Percentiles rank a stretch among this genome's conserved stretches.
These are phyloP conservation scores for Talaromyces verruculosus DNA, from an alignment of 2,329 filamentous ascomycete genomes.

Conservation along the genomic window DNA sequence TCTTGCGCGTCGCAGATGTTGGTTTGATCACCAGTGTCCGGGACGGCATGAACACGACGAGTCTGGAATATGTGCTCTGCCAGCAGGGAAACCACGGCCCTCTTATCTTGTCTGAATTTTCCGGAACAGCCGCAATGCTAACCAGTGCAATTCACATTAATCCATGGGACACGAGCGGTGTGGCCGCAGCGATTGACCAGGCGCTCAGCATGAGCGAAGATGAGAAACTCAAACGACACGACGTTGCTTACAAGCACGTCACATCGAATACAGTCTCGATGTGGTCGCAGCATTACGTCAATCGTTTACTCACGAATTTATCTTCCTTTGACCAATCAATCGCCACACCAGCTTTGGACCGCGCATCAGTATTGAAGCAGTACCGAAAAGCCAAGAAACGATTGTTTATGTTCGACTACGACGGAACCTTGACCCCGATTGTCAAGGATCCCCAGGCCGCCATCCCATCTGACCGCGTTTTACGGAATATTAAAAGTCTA, in stretches of 20 bases:
- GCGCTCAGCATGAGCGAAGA: constrained; percentile 74
- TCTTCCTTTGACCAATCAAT: constrained; percentile 72
- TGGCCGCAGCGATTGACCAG: constrained; percentile 77
- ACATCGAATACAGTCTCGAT: constrained; percentile 80
- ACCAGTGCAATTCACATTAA: constrained; percentile 92
- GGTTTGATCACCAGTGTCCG: constrained; percentile 93
- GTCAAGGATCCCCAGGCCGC: constrained; percentile 88
- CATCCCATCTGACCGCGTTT: constrained; percentile 79
- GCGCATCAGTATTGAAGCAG: constrained; percentile 66
- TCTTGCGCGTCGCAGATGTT: constrained; percentile 86
- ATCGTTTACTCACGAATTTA: constrained; percentile 75
- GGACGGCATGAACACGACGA: constrained; percentile 97
- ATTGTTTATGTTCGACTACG: constrained; percentile 98
- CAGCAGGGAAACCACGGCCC: constrained; percentile 85
- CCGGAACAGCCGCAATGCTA: constrained; percentile 84
- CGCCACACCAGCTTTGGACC: constrained; percentile 79
- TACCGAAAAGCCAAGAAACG: constrained; percentile 76
- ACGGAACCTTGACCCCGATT: constrained; percentile 93
- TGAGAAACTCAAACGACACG: constrained; percentile 67
- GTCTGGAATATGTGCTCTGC: constrained; percentile 89
- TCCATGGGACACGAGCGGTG: constrained; percentile 85
- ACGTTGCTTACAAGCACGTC: constrained; percentile 77
- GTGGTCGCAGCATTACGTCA: constrained; percentile 80
- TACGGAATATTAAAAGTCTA: constrained; percentile 74
- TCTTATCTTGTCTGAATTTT: constrained; percentile 93